phyloP scores from a whole-genome alignment of 2,329 filamentous ascomycete species.

The Phyllosticta citriasiana region DNA sequence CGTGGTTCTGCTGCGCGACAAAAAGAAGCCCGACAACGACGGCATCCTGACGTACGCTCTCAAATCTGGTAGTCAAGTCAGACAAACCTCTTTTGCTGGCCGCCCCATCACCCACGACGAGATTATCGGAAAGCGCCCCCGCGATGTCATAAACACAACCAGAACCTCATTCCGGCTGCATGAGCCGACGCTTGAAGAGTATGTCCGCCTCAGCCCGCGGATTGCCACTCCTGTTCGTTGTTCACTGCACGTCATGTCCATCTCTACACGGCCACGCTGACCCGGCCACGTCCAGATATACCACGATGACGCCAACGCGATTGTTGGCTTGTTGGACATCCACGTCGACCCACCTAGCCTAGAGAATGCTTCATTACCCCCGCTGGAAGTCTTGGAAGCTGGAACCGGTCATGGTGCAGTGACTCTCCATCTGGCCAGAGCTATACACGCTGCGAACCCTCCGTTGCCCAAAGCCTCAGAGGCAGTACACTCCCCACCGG shows the following conservation, averaged over 20 bases:
- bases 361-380: slow-evolving; percentile 21
- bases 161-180: slow-evolving; percentile 46
- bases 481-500: slow-evolving; percentile 12
- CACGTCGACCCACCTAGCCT: slow-evolving; percentile 43
- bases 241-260: neutral
- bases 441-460: slow-evolving; percentile 64
- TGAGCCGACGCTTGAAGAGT: slow-evolving; percentile 62
- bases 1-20: slow-evolving; percentile 33
- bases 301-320: slow-evolving; percentile 62
- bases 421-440: slow-evolving; percentile 64
- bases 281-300: slow-evolving; percentile 47
- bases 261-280: neutral
- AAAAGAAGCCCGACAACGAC: slow-evolving; percentile 19
- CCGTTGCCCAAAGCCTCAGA: slow-evolving; percentile 30
- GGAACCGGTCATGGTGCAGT: slow-evolving; percentile 77
- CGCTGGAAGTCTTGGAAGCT: slow-evolving; percentile 69
- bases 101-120: slow-evolving; percentile 38
- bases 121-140: slow-evolving; percentile 53
- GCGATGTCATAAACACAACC: slow-evolving; percentile 49
- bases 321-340: slow-evolving; percentile 67
- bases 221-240: slow-evolving; percentile 61
- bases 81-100: neutral
- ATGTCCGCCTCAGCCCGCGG: slow-evolving; percentile 56
- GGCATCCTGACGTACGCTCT: slow-evolving; percentile 31
- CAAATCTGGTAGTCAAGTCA: slow-evolving; percentile 25